These are phyloP conservation scores for Henckelia pumila DNA, from an alignment of 257 asterid genomes.

Conservation along the genomic window DNA sequence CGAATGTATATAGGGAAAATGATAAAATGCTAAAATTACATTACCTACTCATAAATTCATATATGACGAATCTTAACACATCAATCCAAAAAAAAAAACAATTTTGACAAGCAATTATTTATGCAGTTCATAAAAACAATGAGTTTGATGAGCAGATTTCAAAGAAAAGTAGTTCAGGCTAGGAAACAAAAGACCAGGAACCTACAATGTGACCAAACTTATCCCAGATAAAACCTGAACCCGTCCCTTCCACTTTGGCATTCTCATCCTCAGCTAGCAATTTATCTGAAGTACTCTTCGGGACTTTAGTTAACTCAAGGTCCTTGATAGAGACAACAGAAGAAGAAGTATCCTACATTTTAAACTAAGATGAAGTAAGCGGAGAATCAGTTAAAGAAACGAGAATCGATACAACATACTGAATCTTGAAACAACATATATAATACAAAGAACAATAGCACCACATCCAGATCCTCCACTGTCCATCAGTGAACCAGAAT, in stretches of 20 bases:
- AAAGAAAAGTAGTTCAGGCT: neutral
- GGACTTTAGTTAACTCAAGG: constrained; percentile 46
- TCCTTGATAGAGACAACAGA: constrained; percentile 77
- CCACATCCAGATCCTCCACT: neutral
- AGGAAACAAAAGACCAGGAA: constrained; percentile 13
- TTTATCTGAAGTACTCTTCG: constrained; percentile 37
- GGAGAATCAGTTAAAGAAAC: neutral
- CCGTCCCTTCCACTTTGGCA: constrained; percentile 78
- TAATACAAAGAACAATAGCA: constrained; percentile 6
- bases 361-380: too few relatives aligned
- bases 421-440: neutral
- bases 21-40: too few relatives aligned
- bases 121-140: too few relatives aligned
- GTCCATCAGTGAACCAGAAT: neutral
- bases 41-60: neutral
- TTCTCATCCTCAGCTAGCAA: constrained; percentile 41
- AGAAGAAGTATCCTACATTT: constrained; percentile 69
- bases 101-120: too few relatives aligned
- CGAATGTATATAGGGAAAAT: neutral
- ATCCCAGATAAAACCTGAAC: constrained; percentile 97
- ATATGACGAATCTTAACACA: neutral
- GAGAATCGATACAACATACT: neutral
- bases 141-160: neutral
- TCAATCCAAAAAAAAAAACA: too few relatives aligned
- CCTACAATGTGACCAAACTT: constrained; percentile 87